Evolutionary conservation across 257 asterid genomes (phyloP).

Genomic region (Apocynum venetum): DNA sequence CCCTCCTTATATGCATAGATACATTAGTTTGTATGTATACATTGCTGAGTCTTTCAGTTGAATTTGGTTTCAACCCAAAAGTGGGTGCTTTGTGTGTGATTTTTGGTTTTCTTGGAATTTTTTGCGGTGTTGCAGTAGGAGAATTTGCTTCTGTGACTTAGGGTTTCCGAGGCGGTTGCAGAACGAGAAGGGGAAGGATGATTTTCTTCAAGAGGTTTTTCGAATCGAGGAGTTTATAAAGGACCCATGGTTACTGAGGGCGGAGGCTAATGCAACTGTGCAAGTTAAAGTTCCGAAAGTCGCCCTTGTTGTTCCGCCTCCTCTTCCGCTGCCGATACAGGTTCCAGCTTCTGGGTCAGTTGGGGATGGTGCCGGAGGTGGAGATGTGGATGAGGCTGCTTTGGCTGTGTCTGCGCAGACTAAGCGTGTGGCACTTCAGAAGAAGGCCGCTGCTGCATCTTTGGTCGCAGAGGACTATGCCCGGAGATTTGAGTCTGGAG

Average conservation of each 20-base stretch:
- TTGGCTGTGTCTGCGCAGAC: conserved; percentile 61
- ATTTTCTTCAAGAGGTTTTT: conserved; percentile 57
- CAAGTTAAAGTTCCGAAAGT: conserved; percentile 92
- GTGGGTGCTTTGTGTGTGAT: conserved; percentile 32
- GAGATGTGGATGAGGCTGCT: conserved; percentile 51
- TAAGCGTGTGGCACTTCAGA: conserved; percentile 85
- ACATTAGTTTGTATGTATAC: conserved; percentile 21
- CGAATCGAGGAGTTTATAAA: conserved; percentile 72
- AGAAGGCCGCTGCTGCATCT: conserved; percentile 81
- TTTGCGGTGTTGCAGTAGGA: conserved; percentile 61
- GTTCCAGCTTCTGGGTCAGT: conserved; percentile 4
- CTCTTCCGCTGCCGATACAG: conserved; percentile 33
- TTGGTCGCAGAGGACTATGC: conserved; percentile 80
- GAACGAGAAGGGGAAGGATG: conserved; percentile 54
- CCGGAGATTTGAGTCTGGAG: conserved; percentile 82
- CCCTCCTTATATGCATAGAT: conserved; percentile 1
- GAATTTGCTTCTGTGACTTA: conserved; percentile 70
- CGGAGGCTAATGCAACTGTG: conserved; percentile 59
- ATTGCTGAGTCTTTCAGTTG: conserved; percentile 14
- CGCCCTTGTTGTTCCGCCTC: conserved; percentile 38
- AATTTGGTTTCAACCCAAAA: background rate
- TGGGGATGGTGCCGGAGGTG: conserved; percentile 30
- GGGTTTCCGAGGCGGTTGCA: conserved; percentile 70
- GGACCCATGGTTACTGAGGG: conserved; percentile 83
- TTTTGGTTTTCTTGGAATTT: conserved; percentile 24